Evolutionary conservation across 2,329 filamentous ascomycete genomes (phyloP), one percentile per base, ranked within the genome.

Genomic region (Basipetospora chlamydospora): DNA sequence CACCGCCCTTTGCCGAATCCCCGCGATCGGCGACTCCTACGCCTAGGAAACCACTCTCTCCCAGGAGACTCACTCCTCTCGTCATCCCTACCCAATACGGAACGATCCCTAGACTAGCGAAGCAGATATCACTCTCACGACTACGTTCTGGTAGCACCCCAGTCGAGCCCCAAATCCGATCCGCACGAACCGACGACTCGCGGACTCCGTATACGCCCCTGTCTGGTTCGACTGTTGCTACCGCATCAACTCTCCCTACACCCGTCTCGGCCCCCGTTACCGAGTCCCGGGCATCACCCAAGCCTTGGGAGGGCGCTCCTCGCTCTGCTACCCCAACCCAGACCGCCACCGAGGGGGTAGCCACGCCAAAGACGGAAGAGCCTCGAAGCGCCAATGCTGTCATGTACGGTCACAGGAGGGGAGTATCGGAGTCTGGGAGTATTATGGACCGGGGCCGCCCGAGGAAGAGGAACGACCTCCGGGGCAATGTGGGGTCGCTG

Each of bases 361-460:
- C 45, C 6, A 50, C 49, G 6, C 48, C 56, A 5, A 56, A 53
- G 40, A 44, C 47, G 7, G 56, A 58, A 6, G 56, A 57, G 26
- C 40, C 41, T 26, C 44, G 44, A 22, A 47, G 39, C 16, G 46
- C 49, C 37, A 33, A 39, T 28, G 41, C 44, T n/a, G 38, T 45
- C 22, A 32, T 37, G 28, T 47, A 50, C 3, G 49, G 58, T 4
- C 71, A 77, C 45, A 60, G 61, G 36, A 59, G 72, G 33, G 63
- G 64, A 15, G 63, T 64, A 34, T 77, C 73, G 1, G 73, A 77
- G 38, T 63, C 67, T 0, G 67, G 61, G 10, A 66, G 66, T 41
- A 69, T 74, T 31, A 71, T 73, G 64, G 71, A 78, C 40, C 60
- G 73, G 29, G 73, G 73, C 5, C 63, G 73, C n/a, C 68, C 73